These are phyloP conservation scores for Iodosphaeria phyllophila DNA, from an alignment of 2,329 filamentous ascomycete genomes.

Conservation along the genomic window DNA sequence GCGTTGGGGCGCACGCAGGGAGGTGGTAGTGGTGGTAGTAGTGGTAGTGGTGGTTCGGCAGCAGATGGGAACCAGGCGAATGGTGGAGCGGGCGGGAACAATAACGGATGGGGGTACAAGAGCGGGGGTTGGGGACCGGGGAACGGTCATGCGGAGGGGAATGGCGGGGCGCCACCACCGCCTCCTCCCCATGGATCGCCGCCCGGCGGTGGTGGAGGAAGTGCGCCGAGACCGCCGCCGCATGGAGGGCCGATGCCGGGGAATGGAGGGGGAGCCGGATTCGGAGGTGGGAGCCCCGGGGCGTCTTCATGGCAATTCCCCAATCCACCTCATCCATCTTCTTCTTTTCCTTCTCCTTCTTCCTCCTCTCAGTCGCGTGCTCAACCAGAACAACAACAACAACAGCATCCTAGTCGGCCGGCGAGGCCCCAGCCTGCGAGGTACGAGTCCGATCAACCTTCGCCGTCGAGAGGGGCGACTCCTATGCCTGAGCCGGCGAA, in stretches of 20 bases:
- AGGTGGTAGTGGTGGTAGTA: constrained; percentile 16
- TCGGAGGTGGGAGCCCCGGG: constrained; percentile 15
- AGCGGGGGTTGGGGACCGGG: constrained; percentile 6
- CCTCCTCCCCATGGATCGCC: constrained; percentile 17
- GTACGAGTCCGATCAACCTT: no score
- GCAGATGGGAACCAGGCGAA: no score
- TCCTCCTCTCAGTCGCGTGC: constrained; percentile 6
- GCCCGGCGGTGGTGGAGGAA: no score
- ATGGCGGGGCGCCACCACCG: constrained; percentile 14
- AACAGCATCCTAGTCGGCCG: constrained; percentile 6
- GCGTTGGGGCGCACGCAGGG: constrained; percentile 48
- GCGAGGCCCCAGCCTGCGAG: constrained; percentile 7
- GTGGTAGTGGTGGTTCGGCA: constrained; percentile 5
- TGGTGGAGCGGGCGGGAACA: no score
- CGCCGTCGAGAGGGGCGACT: constrained; percentile 2
- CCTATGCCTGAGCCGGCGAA: constrained; percentile 8
- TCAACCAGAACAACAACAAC: constrained; percentile 5
- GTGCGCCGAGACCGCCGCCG: constrained; percentile 12
- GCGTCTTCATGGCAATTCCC: constrained; percentile 17
- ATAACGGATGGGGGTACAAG: constrained; percentile 7
- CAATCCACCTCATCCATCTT: no score
- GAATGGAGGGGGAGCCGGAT: no score
- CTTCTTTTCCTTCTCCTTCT: no score
- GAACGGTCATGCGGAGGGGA: constrained; percentile 6
- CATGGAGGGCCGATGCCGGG: constrained; percentile 9